These are phyloP conservation scores for Botrytis deweyae DNA, from an alignment of 2,329 filamentous ascomycete genomes.

Conservation along the genomic window DNA sequence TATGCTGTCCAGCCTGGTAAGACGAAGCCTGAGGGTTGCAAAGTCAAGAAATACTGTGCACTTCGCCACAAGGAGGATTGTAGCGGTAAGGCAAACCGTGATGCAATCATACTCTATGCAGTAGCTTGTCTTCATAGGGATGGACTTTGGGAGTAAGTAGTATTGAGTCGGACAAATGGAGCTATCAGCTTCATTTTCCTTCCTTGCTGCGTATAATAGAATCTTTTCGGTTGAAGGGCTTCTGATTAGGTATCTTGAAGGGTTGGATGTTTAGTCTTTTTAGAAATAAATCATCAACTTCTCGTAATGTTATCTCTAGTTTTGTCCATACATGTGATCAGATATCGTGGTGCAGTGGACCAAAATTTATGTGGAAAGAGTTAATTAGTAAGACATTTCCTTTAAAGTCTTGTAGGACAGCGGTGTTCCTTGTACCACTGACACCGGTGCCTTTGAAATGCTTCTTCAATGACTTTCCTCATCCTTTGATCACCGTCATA, in stretches of 20 bases:
- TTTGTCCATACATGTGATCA: neutral
- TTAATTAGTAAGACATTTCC: neutral
- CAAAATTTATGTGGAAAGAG: neutral
- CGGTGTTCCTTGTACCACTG: neutral
- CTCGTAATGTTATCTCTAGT: neutral
- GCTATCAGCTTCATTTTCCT: neutral
- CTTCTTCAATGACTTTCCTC: neutral
- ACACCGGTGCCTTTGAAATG: neutral
- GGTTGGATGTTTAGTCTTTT: neutral
- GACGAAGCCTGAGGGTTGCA: neutral
- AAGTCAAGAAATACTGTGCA: neutral
- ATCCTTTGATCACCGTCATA: neutral
- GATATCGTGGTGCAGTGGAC: neutral
- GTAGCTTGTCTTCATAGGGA: conserved; percentile 1
- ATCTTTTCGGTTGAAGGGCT: neutral
- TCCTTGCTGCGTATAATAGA: neutral
- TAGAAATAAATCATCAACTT: neutral
- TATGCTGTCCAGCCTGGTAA: neutral
- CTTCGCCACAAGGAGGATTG: neutral
- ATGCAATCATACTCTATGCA: neutral
- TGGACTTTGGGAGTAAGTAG: neutral
- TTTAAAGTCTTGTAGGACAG: neutral
- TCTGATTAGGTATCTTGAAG: neutral
- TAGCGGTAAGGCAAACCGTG: neutral
- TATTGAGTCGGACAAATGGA: neutral